Conservation (phyloP, 352 stramenopile species). For the Globisporangium cederbergense region DNA sequence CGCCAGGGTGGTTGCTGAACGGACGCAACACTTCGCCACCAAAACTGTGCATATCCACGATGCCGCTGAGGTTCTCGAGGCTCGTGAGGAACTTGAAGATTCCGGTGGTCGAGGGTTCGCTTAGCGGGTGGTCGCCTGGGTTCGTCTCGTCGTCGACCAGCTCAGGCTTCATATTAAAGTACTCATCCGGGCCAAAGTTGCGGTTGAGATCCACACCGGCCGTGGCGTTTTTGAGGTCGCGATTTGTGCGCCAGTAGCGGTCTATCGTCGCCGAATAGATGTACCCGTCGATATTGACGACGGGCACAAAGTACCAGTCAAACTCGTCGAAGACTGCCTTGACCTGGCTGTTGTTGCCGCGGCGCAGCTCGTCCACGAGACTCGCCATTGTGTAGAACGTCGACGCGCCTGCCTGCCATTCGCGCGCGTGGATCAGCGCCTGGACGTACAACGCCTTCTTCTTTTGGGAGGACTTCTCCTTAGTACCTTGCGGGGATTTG, state of each 20-base stretch:
- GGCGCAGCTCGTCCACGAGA: constrained; percentile 38
- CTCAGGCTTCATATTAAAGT: constrained; percentile 44
- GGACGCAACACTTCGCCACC: constrained; percentile 56
- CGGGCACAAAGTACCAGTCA: constrained; percentile 77
- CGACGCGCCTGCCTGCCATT: constrained; percentile 47
- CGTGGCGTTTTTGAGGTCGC: constrained; percentile 30
- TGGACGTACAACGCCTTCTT: constrained; percentile 61
- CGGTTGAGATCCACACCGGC: constrained; percentile 72
- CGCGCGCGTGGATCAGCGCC: constrained; percentile 56
- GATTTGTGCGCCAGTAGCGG: constrained; percentile 66
- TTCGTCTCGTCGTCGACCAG: constrained; percentile 48
- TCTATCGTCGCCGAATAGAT: constrained; percentile 62
- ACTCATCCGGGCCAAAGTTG: constrained; percentile 62
- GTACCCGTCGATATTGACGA: constrained; percentile 81
- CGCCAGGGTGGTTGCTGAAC: constrained; percentile 45
- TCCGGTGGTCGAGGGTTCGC: constrained; percentile 44
- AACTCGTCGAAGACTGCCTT: constrained; percentile 34
- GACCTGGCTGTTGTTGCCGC: constrained; percentile 15
- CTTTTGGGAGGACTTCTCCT: not conserved
- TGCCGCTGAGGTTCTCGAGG: constrained; percentile 36
- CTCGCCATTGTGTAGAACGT: constrained; percentile 45
- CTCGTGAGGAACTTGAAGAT: constrained; percentile 56
- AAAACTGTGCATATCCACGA: constrained; percentile 71
- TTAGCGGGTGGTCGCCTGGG: constrained; percentile 51
- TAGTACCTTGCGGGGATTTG: not conserved